Evolutionary conservation across 2,329 filamentous ascomycete genomes (phyloP).

Genomic region (Sclerotinia spermophila): DNA sequence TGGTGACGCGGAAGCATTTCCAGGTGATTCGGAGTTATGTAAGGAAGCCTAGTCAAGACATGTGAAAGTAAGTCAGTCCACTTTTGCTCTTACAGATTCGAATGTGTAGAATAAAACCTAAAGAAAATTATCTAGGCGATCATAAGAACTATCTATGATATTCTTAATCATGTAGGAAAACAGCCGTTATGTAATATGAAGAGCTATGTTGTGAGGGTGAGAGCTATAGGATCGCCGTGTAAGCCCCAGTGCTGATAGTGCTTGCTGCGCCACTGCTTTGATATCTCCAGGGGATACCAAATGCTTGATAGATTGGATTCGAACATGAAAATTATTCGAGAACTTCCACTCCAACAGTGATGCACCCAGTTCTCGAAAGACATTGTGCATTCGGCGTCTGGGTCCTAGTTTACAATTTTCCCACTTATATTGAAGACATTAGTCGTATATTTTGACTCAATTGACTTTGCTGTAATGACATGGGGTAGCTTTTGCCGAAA

Average conservation of each 20-base stretch:
- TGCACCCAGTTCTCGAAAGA: background rate
- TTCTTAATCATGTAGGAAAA: background rate
- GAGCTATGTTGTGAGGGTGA: background rate
- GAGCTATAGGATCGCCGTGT: conserved; percentile 9
- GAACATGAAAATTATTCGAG: conserved; percentile 18
- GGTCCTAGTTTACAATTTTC: background rate
- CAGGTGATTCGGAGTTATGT: background rate
- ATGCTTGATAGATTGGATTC: conserved; percentile 8
- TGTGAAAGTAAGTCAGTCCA: conserved; percentile 17
- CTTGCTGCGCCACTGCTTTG: conserved; percentile 9
- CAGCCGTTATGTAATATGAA: background rate
- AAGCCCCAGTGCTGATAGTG: conserved; percentile 5
- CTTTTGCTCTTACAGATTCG: background rate
- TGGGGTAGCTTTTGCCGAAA: background rate
- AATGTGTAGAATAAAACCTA: background rate
- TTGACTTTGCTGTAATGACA: background rate
- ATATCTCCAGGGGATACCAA: conserved; percentile 6
- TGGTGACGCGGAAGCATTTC: conserved; percentile 11
- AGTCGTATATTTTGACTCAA: too few relatives aligned
- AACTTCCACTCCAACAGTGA: background rate
- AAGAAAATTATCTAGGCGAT: background rate
- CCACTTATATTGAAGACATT: background rate
- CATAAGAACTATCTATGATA: background rate
- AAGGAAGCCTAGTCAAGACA: conserved; percentile 5
- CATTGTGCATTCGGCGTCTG: background rate